phyloP scores from a whole-genome alignment of 345 rosid species.

The Hypericum perforatum region DNA sequence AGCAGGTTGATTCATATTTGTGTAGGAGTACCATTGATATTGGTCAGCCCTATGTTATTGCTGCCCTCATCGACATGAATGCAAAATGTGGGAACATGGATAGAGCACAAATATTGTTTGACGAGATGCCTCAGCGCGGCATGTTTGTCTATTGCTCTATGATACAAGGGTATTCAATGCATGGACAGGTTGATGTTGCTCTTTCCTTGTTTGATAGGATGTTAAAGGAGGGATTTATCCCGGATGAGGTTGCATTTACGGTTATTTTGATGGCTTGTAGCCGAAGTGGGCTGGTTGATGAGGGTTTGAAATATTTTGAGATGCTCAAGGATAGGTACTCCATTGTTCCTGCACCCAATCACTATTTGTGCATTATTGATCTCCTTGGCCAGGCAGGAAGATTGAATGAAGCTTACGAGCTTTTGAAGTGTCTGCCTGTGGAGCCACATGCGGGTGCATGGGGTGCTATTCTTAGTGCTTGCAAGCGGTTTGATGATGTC shows the following conservation, averaged over 20 bases:
- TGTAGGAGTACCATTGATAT: constrained; percentile 27
- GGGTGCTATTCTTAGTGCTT: constrained; percentile 65
- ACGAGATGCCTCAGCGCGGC: constrained; percentile 39
- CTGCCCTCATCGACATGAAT: constrained; percentile 72
- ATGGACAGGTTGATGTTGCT: constrained; percentile 40
- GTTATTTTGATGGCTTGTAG: constrained; percentile 54
- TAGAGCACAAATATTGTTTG: constrained; percentile 45
- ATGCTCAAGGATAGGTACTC: constrained; percentile 36
- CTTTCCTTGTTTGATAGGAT: constrained; percentile 42
- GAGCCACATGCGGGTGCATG: constrained; percentile 52
- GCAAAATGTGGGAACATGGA: constrained; percentile 67
- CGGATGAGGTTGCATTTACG: constrained; percentile 63
- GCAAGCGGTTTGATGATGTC: constrained; percentile 38
- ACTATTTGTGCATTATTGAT: constrained; percentile 59
- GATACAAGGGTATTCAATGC: constrained; percentile 58
- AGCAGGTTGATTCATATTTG: constrained; percentile 45
- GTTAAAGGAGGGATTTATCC: constrained; percentile 51
- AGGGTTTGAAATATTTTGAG: constrained; percentile 45
- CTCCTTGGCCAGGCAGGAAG: constrained; percentile 55
- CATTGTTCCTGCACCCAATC: constrained; percentile 46
- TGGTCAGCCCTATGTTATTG: constrained; percentile 34
- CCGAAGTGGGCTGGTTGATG: constrained; percentile 44
- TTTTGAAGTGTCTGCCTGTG: constrained; percentile 43
- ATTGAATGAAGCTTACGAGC: constrained; percentile 42
- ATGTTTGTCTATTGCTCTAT: constrained; percentile 49